These are phyloP conservation scores for Cryptococcus sp. DNA, from an alignment of 1,284 basidiomycete genomes.

Conservation along the genomic window DNA sequence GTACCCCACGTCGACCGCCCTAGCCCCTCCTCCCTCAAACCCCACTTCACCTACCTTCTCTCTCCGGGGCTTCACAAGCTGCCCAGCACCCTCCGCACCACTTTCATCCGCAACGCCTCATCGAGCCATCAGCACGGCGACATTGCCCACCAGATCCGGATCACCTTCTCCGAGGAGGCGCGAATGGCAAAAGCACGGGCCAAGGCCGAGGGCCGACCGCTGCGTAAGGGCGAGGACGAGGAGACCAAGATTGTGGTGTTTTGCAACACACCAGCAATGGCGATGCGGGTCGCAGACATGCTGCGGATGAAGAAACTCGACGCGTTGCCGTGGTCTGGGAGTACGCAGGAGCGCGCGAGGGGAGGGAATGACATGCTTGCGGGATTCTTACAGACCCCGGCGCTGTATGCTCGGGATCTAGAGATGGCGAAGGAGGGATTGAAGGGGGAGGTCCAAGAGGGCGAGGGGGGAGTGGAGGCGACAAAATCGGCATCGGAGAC, in stretches of 20 bases:
- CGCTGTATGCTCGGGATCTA: background rate
- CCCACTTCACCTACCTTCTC: slow-evolving; percentile 58
- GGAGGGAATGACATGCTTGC: slow-evolving; percentile 71
- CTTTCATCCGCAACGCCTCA: slow-evolving; percentile 70
- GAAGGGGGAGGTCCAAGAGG: background rate
- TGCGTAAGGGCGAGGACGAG: background rate
- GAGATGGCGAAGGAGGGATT: background rate
- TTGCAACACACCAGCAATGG: slow-evolving; percentile 69
- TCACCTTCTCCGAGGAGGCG: slow-evolving; percentile 71
- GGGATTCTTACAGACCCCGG: slow-evolving; percentile 52
- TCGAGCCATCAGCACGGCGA: slow-evolving; percentile 69
- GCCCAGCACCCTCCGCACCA: slow-evolving; percentile 64
- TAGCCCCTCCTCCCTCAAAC: background rate
- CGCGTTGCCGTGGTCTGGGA: slow-evolving; percentile 62
- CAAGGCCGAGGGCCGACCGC: background rate
- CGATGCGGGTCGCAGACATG: slow-evolving; percentile 58
- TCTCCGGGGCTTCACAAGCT: slow-evolving; percentile 75
- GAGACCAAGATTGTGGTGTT: slow-evolving; percentile 68
- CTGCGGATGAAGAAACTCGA: slow-evolving; percentile 62
- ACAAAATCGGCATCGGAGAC: background rate
- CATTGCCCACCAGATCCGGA: slow-evolving; percentile 66
- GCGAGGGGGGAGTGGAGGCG: background rate
- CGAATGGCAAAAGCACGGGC: slow-evolving; percentile 33
- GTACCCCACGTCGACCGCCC: too few species aligned
- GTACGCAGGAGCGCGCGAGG: slow-evolving; percentile 57